These are phyloP conservation scores for Podospora sp. DNA, from an alignment of 495 filamentous ascomycete genomes.

Conservation along the genomic window DNA sequence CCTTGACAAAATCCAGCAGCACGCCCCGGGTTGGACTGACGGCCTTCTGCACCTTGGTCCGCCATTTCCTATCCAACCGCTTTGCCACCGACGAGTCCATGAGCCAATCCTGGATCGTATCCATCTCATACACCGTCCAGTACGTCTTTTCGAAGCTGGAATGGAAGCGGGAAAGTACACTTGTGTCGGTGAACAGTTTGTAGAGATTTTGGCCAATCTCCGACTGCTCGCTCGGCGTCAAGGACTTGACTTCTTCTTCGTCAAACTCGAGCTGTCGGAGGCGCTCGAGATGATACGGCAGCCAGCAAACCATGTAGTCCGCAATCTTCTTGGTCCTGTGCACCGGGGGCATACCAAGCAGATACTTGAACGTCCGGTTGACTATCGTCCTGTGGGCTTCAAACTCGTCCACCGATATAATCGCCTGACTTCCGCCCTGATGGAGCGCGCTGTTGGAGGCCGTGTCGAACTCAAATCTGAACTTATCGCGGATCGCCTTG, in stretches of 20 bases:
- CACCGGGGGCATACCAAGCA: background rate
- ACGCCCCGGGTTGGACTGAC: too few relatives aligned
- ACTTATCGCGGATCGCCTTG: conserved; percentile 28
- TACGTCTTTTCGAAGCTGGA: background rate
- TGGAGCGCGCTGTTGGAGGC: conserved; percentile 16
- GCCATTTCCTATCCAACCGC: background rate
- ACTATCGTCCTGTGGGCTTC: conserved; percentile 24
- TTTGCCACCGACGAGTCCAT: background rate
- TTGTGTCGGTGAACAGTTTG: background rate
- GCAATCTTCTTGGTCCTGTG: conserved; percentile 10
- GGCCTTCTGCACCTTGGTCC: background rate
- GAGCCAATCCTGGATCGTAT: background rate
- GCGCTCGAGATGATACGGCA: conserved; percentile 21
- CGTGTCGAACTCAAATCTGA: conserved; percentile 22
- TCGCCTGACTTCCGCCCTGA: background rate
- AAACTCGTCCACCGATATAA: conserved; percentile 22
- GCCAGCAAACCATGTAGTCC: conserved; percentile 13
- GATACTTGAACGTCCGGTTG: conserved; percentile 13
- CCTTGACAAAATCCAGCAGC: too few relatives aligned
- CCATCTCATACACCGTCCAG: background rate
- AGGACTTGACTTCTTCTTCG: background rate
- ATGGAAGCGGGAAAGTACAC: too few relatives aligned
- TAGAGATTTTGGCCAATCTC: background rate
- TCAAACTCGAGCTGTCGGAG: conserved; percentile 7
- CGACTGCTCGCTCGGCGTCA: background rate